These are phyloP conservation scores for Guyanaporus albipodus DNA, from an alignment of 768 basidiomycete genomes.

Conservation along the genomic window DNA sequence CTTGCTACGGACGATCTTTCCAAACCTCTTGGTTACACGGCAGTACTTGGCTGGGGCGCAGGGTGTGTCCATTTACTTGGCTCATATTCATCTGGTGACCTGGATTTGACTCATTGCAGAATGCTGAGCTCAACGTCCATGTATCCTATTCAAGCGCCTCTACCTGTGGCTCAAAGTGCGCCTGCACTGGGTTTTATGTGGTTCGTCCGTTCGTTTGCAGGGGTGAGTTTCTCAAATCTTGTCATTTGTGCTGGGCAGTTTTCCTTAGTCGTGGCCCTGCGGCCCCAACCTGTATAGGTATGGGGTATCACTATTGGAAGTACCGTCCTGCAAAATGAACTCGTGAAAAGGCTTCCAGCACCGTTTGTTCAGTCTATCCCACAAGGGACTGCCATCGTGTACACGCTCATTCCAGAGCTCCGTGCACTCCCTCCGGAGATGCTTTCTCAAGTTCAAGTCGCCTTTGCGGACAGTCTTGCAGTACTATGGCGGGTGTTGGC, in stretches of 20 bases:
- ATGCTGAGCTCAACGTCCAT: constrained; percentile 20
- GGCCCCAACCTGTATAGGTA: too few relatives aligned
- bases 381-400: constrained; percentile 38
- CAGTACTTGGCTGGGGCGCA: neutral
- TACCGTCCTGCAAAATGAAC: constrained; percentile 47
- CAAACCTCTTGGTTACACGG: constrained; percentile 13
- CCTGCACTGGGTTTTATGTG: constrained; percentile 42
- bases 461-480: constrained; percentile 32
- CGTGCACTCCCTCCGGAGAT: constrained; percentile 32
- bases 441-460: constrained; percentile 33
- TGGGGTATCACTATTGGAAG: constrained; percentile 50
- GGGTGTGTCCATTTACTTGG: too few relatives aligned
- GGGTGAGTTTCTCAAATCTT: too few relatives aligned
- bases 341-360: constrained; percentile 38
- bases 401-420: constrained; percentile 24
- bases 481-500: constrained; percentile 41
- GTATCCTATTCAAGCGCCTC: constrained; percentile 48
- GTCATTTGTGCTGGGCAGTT: too few relatives aligned
- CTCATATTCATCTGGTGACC: neutral
- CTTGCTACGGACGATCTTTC: constrained; percentile 22
- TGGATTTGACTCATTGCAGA: neutral
- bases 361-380: constrained; percentile 35
- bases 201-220: constrained; percentile 36
- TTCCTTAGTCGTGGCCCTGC: too few relatives aligned
- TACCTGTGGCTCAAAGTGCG: constrained; percentile 38